These are phyloP conservation scores for Puccinia triticina DNA, from an alignment of 1,284 basidiomycete genomes.

Conservation along the genomic window DNA sequence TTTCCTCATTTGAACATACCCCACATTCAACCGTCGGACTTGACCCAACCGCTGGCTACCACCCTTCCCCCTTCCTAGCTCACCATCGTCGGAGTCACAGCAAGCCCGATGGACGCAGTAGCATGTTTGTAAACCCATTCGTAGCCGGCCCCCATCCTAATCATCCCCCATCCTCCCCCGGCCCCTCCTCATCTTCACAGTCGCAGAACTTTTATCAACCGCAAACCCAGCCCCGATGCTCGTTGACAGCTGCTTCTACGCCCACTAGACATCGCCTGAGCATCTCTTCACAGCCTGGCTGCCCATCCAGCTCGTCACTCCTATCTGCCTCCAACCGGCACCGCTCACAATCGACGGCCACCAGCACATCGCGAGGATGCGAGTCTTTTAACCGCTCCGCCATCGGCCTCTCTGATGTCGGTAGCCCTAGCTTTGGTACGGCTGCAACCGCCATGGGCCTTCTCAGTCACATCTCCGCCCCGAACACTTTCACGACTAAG, in stretches of 20 bases:
- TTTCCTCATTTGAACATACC: not conserved
- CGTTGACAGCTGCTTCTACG: not conserved
- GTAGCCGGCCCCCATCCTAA: conserved; percentile 2
- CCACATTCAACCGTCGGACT: not conserved
- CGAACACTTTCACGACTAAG: not conserved
- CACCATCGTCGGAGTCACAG: conserved; percentile 49
- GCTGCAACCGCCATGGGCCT: conserved; percentile 11
- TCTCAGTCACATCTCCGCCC: conserved; percentile 8
- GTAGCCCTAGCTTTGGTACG: conserved; percentile 22
- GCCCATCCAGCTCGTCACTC: not conserved
- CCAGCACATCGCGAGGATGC: conserved; percentile 19
- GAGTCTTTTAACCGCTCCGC: conserved; percentile 9
- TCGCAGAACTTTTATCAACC: conserved; percentile 14
- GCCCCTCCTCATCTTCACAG: not conserved
- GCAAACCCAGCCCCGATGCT: not conserved
- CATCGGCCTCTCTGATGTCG: not conserved
- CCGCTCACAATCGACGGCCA: conserved; percentile 32
- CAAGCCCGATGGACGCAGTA: conserved; percentile 46
- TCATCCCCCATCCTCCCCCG: conserved; percentile 11
- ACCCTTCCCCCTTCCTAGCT: conserved; percentile 10
- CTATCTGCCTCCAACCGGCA: conserved; percentile 20
- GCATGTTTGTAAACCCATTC: conserved; percentile 13
- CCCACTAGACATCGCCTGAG: conserved; percentile 41
- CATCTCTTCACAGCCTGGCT: conserved; percentile 43
- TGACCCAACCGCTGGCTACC: not conserved